A percentile compares a stretch with the other conserved stretches of the same genome.
Evolutionary conservation across 495 filamentous ascomycete genomes (phyloP).

Genomic region (Beverwykella pulmonaria): DNA sequence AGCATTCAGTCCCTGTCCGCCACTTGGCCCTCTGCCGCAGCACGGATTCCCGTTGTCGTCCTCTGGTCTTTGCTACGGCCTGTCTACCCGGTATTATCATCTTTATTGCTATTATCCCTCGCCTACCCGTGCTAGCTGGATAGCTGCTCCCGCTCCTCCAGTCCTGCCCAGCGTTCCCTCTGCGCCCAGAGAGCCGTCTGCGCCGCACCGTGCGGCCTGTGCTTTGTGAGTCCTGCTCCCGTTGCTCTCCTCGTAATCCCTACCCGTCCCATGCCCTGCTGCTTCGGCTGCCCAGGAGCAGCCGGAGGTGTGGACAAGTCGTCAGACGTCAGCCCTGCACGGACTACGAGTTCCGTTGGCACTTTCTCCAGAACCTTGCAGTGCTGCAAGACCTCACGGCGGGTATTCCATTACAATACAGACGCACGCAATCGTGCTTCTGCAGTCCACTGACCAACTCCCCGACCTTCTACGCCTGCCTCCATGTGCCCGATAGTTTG

Average conservation of each 20-base stretch:
- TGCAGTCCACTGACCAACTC: conserved; percentile 30
- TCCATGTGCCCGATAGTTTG: conserved; percentile 38
- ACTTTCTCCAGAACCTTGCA: conserved; percentile 36
- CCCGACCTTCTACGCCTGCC: conserved; percentile 19
- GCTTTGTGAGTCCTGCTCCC: background rate
- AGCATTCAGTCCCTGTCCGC: conserved; percentile 1
- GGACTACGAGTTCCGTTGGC: conserved; percentile 37
- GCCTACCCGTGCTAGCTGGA: too few species aligned
- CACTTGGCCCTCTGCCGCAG: conserved; percentile 19
- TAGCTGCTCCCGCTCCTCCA: conserved; percentile 6
- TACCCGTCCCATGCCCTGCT: conserved; percentile 16
- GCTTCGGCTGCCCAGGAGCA: conserved; percentile 30
- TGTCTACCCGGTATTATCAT: background rate
- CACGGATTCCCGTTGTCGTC: conserved; percentile 5
- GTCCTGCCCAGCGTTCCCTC: conserved; percentile 13
- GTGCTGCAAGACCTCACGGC: conserved; percentile 36
- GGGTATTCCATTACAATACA: conserved; percentile 38
- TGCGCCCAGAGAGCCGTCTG: conserved; percentile 7
- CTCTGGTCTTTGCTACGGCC: conserved; percentile 5
- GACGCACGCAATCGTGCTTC: conserved; percentile 39
- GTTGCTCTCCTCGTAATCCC: background rate
- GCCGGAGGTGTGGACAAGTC: conserved; percentile 20
- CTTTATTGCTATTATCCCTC: background rate
- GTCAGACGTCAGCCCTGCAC: conserved; percentile 42
- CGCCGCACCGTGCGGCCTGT: conserved; percentile 2